Base-by-base conservation (phyloP, 164 flowering plant species). In the Saururus chinensis region DNA sequence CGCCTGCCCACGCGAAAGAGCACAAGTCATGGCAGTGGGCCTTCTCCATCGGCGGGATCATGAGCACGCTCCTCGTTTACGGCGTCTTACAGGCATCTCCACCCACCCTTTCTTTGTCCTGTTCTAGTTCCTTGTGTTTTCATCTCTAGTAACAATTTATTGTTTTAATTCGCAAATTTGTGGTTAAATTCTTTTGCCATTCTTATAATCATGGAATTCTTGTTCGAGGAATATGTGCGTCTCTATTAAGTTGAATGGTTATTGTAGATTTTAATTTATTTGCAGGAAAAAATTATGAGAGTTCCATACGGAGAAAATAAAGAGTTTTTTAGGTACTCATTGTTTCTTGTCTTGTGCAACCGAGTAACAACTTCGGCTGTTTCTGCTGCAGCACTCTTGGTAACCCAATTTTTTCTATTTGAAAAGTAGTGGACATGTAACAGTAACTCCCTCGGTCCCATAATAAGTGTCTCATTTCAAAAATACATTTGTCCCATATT, bases 321-420 rank as follows among this genome's bases (percentile, higher is more conserved):
- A 71, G 99, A 90, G 62, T 85, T 51, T 60, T 93, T 93, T 68
- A 83, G 64, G 71, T 84, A 79, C 72, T 95, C 99, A 0, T 65
- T 95, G 53, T 95, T 95, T 83, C 89, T 91, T 64, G 99, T 95
- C 65, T 91, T 88, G 73, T 95, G 99, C 86, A 95, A 91, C 68
- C 93, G 97, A 37, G 75, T 91, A 40, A 73, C 82, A 0, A 91
- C 99, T 19, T 90, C 93, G 30, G 92, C 96, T 53, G 84, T 87
- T 23, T 91, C 99, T 66, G 97, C 97, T 23, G 84, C 61, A 40
- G 69, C 77, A 69, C 73, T 93, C 65, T 56, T 93, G 82, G 97
- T 93, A 72, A 77, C 65, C 57, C 68, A 26, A 55, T 26, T 25
- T 40, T 25, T 4, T 40, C n/a, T 51, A 23, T 25, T 60, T 21